Base-by-base conservation (phyloP, 1,139 yeast genomes). In the Hanseniaspora sp. region DNA sequence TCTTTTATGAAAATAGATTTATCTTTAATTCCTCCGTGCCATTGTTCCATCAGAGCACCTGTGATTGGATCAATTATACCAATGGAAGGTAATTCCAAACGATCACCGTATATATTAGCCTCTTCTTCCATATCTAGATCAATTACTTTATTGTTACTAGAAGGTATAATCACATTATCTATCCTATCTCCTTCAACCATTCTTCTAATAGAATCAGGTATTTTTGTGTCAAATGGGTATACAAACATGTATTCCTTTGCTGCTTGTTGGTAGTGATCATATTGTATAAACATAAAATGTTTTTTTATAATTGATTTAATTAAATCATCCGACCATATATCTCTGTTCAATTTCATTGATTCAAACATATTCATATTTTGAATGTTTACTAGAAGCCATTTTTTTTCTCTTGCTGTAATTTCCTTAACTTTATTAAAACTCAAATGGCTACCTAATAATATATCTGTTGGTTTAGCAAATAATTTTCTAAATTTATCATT, bases 31-130 rank as follows among this genome's bases (percentile, higher is more conserved):
- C 79, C 80, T 7, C 61, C 57, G 49, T 76, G 76, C 95, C 96
- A 90, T 57, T 74, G 74, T 60, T 77, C 76, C 55, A 87, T 77
- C 57, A 95, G 74, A 68, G 92, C 98, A 13, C 97, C 97, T 0
- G 98, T 92, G 65, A 90, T 79, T 1, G 98, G 96, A 65, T 94
- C 99, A 55, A 94, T 67, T 44, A 94, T 86, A 1, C 96, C 87
- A 44, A 94, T 80, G 65, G 92, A 96, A 1, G 99, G 99, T 63
- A 73, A 83, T 11, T 49, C 35, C 70, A 75, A 31, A 76, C 77
- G 47, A 13, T 49, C 53, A 7, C 53, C 53, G 29, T 28, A 49
- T 5, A n/a, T 28, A 8, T 41, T 17, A n/a, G 46, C 43, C 17
- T 23, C 13, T 41, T 41, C 29, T 23, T 41, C 44, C 13, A 35